Conservation (phyloP, 352 stramenopile species). For the Elongisporangium senticosum region DNA sequence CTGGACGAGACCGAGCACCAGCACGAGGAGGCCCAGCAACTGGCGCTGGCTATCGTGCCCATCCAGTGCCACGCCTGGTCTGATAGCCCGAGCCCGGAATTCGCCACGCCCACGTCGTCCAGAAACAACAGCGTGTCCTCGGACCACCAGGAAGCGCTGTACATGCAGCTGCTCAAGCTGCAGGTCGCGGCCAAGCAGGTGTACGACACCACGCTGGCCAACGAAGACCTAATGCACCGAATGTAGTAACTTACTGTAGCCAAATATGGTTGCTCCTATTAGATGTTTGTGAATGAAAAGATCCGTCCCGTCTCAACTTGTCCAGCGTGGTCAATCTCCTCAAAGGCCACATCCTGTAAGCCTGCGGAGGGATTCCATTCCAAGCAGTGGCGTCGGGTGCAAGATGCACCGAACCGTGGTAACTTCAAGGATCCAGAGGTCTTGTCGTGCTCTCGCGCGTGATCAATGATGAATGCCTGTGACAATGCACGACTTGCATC, state of each 20-base stretch:
- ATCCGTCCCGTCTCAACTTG: too few relatives aligned
- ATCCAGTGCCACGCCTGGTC: neutral
- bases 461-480: too few relatives aligned
- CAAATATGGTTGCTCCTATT: neutral
- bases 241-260: neutral
- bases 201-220: conserved; percentile 6
- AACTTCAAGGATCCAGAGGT: too few relatives aligned
- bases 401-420: too few relatives aligned
- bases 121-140: neutral
- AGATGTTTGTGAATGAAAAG: neutral
- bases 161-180: conserved; percentile 4
- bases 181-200: conserved; percentile 6
- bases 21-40: neutral
- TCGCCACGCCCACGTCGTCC: neutral
- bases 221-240: neutral
- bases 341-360: too few relatives aligned
- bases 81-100: neutral
- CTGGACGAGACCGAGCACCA: neutral
- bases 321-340: too few relatives aligned
- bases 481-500: too few relatives aligned
- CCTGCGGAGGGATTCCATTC: too few relatives aligned
- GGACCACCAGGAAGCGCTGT: conserved; percentile 2
- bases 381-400: too few relatives aligned
- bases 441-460: too few relatives aligned
- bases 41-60: neutral